phyloP scores from a whole-genome alignment of 495 filamentous ascomycete genomes.

The Parachaetomium inaequale region DNA sequence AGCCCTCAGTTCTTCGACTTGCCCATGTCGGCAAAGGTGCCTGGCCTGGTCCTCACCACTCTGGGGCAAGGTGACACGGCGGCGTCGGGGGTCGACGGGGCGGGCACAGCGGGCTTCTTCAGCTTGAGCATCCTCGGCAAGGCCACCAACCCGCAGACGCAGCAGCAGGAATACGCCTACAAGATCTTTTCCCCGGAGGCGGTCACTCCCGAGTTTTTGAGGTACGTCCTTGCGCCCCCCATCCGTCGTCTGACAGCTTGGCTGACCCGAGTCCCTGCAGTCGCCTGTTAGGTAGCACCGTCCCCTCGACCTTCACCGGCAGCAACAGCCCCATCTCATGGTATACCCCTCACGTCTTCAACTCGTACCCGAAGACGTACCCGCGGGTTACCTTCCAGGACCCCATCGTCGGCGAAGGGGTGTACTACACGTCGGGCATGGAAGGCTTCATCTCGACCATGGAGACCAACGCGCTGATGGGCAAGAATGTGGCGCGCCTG shows the following conservation, averaged over 20 bases:
- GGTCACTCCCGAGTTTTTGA: conserved; percentile 61
- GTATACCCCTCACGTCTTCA: conserved; percentile 68
- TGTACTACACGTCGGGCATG: conserved; percentile 93
- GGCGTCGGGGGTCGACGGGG: conserved; percentile 50
- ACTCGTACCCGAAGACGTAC: conserved; percentile 77
- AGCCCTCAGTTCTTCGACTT: conserved; percentile 68
- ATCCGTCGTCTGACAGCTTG: not conserved
- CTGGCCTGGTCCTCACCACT: conserved; percentile 78
- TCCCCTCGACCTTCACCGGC: conserved; percentile 38
- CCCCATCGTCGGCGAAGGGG: conserved; percentile 56
- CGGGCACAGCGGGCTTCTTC: conserved; percentile 74
- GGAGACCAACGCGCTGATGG: conserved; percentile 96
- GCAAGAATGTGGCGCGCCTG: conserved; percentile 84
- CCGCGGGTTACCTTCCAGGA: conserved; percentile 89
- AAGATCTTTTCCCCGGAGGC: conserved; percentile 87
- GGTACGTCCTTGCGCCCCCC: conserved; percentile 23
- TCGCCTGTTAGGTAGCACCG: conserved; percentile 44
- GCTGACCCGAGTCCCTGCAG: conserved; percentile 1
- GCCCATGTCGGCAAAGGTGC: conserved; percentile 47
- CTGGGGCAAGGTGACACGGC: conserved; percentile 55
- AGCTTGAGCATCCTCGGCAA: conserved; percentile 74
- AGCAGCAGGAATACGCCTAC: conserved; percentile 73
- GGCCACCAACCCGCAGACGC: conserved; percentile 53
- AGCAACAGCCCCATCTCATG: conserved; percentile 60
- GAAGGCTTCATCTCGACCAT: conserved; percentile 96